Conservation (phyloP, 345 rosid genomes). For the Salix suchowensis region DNA sequence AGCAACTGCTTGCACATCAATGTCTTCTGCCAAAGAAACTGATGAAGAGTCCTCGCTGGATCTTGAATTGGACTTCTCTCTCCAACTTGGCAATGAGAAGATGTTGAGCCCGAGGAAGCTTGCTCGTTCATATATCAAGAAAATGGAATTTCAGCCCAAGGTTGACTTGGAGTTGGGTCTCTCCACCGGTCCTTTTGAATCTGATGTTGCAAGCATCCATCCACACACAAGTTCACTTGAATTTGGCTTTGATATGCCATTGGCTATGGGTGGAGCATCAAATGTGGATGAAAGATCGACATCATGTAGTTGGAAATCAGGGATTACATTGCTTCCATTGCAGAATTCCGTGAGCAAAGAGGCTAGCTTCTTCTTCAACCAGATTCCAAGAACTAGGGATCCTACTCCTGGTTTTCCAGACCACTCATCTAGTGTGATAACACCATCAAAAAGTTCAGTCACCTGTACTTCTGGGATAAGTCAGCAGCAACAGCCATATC, state of each 20-base stretch:
- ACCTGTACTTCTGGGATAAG: slow-evolving; percentile 76
- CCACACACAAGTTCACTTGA: slow-evolving; percentile 35
- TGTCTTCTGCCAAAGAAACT: slow-evolving; percentile 78
- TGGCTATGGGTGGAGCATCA: slow-evolving; percentile 20
- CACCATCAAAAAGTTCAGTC: slow-evolving; percentile 68
- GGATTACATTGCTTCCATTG: slow-evolving; percentile 35
- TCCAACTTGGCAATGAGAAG: slow-evolving; percentile 77
- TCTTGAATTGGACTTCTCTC: slow-evolving; percentile 71
- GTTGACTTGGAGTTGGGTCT: slow-evolving; percentile 81
- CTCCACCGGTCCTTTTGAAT: slow-evolving; percentile 56
- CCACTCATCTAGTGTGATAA: slow-evolving; percentile 55
- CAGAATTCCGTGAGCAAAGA: slow-evolving; percentile 36
- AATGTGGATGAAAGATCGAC: slow-evolving; percentile 52
- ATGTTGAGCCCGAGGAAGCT: slow-evolving; percentile 32
- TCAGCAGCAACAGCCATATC: slow-evolving; percentile 52
- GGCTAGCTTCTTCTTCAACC: slow-evolving; percentile 39
- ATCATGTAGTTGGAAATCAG: slow-evolving; percentile 37
- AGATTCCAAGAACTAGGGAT: slow-evolving; percentile 35
- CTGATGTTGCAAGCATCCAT: slow-evolving; percentile 57
- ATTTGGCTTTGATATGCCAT: slow-evolving; percentile 36
- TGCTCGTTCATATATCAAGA: slow-evolving; percentile 32
- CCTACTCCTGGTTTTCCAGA: slow-evolving; percentile 38
- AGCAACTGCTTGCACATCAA: slow-evolving; percentile 60
- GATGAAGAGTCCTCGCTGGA: slow-evolving; percentile 86
- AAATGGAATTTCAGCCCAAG: slow-evolving; percentile 35